A percentile compares a stretch with the other conserved stretches of the same genome.
Conservation (phyloP, 179 eudicot species). For the Vitellaria paradoxa region DNA sequence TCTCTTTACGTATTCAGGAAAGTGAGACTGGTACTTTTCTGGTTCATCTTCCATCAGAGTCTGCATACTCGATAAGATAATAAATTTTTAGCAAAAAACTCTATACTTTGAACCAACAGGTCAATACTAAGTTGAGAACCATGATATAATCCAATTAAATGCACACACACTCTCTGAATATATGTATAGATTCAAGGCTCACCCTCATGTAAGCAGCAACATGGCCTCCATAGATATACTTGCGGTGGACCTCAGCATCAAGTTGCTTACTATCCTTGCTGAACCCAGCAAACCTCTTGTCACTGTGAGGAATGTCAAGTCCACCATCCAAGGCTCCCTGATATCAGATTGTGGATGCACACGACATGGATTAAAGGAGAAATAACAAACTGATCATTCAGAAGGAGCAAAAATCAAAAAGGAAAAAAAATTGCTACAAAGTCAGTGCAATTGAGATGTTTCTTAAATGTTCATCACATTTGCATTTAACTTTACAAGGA, state of each 20-base stretch:
- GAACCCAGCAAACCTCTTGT: slow-evolving; percentile 79
- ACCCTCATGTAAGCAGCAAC: slow-evolving; percentile 76
- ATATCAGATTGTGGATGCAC: neutral
- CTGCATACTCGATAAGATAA: slow-evolving; percentile 14
- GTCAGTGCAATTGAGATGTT: neutral
- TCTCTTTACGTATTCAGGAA: slow-evolving; percentile 51
- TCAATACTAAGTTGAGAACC: neutral
- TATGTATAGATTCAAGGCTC: neutral
- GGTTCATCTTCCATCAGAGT: slow-evolving; percentile 64
- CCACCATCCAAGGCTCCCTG: slow-evolving; percentile 82
- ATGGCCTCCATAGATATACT: slow-evolving; percentile 72
- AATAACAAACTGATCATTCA: neutral
- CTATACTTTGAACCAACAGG: neutral
- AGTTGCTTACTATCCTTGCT: slow-evolving; percentile 61
- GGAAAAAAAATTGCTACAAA: neutral
- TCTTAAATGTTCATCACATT: neutral
- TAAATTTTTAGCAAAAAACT: neutral
- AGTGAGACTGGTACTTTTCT: slow-evolving; percentile 65
- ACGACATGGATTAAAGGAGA: neutral
- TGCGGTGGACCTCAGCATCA: slow-evolving; percentile 66
- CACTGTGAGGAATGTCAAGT: slow-evolving; percentile 75
- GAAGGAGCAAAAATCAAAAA: neutral
- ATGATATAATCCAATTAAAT: neutral
- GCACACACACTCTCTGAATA: neutral
- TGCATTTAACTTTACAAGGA: neutral